These are phyloP conservation scores for Candida railenensis DNA, from an alignment of 805 yeast genomes.

Conservation along the genomic window DNA sequence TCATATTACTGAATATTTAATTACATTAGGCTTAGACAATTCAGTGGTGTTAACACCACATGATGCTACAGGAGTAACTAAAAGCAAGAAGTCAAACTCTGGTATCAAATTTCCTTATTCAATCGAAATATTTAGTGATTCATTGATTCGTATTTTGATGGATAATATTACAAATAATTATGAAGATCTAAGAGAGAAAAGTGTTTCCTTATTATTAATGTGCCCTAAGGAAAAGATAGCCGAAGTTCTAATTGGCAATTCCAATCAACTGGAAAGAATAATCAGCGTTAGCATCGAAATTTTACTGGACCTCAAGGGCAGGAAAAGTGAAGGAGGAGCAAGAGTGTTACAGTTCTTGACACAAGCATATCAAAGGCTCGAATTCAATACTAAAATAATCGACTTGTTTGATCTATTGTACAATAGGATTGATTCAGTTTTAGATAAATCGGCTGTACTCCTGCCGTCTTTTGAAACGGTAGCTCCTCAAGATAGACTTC, in stretches of 20 bases:
- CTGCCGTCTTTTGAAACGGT: conserved; percentile 3
- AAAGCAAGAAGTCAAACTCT: background rate
- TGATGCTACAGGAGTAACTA: background rate
- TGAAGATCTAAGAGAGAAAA: conserved; percentile 66
- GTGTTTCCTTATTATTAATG: conserved; percentile 46
- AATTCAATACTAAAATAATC: conserved; percentile 14
- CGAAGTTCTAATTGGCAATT: background rate
- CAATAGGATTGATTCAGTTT: conserved; percentile 27
- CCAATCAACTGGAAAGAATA: conserved; percentile 5
- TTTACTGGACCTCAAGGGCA: conserved; percentile 46
- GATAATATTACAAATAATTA: conserved; percentile 69
- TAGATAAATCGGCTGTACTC: conserved; percentile 20
- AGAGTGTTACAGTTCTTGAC: conserved; percentile 56
- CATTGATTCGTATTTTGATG: conserved; percentile 45
- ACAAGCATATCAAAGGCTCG: conserved; percentile 24
- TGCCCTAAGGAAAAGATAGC: conserved; percentile 34
- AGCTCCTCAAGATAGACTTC: conserved; percentile 45
- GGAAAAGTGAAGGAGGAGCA: conserved; percentile 81
- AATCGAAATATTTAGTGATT: conserved; percentile 10
- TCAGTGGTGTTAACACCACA: conserved; percentile 3
- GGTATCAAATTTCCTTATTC: background rate
- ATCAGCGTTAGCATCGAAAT: conserved; percentile 20
- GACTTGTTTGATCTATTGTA: conserved; percentile 31
- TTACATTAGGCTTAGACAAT: conserved; percentile 8
- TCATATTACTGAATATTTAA: conserved; percentile 12